Evolutionary conservation across 345 rosid genomes (phyloP).

Genomic region (Luvunga scandens): DNA sequence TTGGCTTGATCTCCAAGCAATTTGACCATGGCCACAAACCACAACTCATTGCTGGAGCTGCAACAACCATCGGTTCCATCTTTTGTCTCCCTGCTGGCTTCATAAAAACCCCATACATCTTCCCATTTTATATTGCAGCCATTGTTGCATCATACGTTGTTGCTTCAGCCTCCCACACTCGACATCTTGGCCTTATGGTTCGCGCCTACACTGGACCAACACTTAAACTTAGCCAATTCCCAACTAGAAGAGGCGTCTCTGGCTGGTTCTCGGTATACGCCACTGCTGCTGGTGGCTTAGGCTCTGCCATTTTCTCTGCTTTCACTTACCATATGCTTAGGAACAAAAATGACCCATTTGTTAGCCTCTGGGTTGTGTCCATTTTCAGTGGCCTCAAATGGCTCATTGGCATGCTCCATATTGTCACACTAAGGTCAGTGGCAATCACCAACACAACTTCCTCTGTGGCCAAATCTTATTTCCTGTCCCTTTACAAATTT

Average conservation of each 20-base stretch:
- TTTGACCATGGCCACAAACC: conserved; percentile 42
- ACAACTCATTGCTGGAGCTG: conserved; percentile 34
- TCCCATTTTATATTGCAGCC: conserved; percentile 43
- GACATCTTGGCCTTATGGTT: conserved; percentile 49
- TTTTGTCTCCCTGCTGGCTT: conserved; percentile 57
- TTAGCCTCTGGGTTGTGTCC: conserved; percentile 57
- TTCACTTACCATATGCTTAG: conserved; percentile 55
- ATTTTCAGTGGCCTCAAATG: conserved; percentile 61
- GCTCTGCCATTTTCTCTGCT: conserved; percentile 45
- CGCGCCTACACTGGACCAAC: conserved; percentile 36
- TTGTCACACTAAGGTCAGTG: conserved; percentile 24
- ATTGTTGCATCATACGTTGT: conserved; percentile 35
- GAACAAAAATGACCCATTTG: conserved; percentile 18
- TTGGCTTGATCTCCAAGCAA: conserved; percentile 30
- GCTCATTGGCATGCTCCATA: conserved; percentile 42
- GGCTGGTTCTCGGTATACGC: conserved; percentile 55
- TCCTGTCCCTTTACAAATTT: conserved; percentile 36
- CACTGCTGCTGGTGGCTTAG: conserved; percentile 45
- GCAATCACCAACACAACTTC: not conserved
- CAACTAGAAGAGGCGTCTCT: conserved; percentile 32
- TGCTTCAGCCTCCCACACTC: conserved; percentile 51
- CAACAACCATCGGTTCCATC: conserved; percentile 48
- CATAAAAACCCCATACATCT: conserved; percentile 35
- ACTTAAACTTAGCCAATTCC: conserved; percentile 27
- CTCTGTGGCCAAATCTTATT: conserved; percentile 22